Conservation (phyloP, 306 rosid species). For the Lathyrus aphaca region DNA sequence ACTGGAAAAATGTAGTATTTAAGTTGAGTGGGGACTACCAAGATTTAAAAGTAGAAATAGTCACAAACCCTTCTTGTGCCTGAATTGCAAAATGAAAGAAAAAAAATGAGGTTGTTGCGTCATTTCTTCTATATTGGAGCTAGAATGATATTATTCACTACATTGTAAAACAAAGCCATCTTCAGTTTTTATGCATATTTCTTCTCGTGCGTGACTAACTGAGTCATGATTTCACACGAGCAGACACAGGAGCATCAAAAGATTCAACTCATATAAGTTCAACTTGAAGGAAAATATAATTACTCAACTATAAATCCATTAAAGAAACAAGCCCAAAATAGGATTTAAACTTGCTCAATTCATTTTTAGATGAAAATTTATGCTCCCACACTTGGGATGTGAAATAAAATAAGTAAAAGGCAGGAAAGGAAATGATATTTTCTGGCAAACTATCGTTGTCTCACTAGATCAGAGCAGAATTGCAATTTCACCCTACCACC, state of each 20-base stretch:
- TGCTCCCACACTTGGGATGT: background rate
- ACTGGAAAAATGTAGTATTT: background rate
- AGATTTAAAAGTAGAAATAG: background rate
- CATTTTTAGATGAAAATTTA: background rate
- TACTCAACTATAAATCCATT: background rate
- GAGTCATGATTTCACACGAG: background rate
- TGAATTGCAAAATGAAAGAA: background rate
- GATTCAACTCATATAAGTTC: background rate
- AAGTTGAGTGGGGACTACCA: background rate
- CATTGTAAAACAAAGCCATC: too few species aligned
- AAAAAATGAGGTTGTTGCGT: background rate
- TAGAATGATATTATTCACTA: background rate
- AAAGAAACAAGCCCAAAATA: background rate
- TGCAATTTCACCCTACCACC: background rate
- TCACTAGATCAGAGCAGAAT: background rate
- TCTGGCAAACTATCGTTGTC: constrained; percentile 4
- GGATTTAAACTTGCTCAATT: background rate
- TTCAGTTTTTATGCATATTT: too few species aligned
- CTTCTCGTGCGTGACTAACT: too few species aligned
- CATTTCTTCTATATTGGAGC: background rate
- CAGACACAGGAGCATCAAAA: background rate
- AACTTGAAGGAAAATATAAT: background rate
- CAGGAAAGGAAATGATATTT: background rate
- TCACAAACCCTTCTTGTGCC: background rate
- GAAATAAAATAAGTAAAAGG: background rate